Base-by-base conservation (phyloP, 1,139 yeast genomes). In the Nakaseomyces uthaithaninus region DNA sequence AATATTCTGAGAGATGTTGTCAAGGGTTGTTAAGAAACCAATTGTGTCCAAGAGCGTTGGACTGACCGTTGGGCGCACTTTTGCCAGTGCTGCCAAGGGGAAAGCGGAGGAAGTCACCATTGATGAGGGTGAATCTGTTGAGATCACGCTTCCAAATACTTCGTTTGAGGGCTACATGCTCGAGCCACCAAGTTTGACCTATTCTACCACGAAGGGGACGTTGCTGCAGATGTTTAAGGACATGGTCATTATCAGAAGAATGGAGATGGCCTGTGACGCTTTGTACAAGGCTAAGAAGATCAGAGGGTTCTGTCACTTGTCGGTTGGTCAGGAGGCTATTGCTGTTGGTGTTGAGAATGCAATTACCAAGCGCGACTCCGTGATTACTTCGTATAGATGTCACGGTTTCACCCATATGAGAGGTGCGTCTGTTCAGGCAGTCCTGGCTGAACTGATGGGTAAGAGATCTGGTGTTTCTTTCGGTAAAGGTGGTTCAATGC, bases 401-500 rank as follows among this genome's bases (percentile, higher is more conserved):
- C 98, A 91, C 75, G 97, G 96, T 53, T 87, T 91, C 70, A 91
- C 96, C 36, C 84, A 77, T 72, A 80, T 85, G 82, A 79, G 98
- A 66, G 98, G 98, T 50, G 85, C 94, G 25, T 72, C 95, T 22
- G 95, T 89, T 53, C 80, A 84, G 67, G 80, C 76, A 45, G 94
- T 91, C 47, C 71, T 93, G 56, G 97, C 95, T 47, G 98, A 91
- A 69, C 74, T 91, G 66, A 83, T 91, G 89, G 98, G 98, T 57
- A 84, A 83, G 70, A 80, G 95, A 70, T 69, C 81, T 43, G 98
- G 98, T 71, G 93, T 85, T 48, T 83, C 96, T 35, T 81, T 71
- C 68, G 98, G 98, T 70, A 91, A 91, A 69, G 98, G 98, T 69
- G 98, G 98, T 55, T 91, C 98, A 49, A 91, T 91, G 98, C 98